phyloP scores from a whole-genome alignment of 1,284 basidiomycete species.

The Ceratobasidium theobromae region DNA sequence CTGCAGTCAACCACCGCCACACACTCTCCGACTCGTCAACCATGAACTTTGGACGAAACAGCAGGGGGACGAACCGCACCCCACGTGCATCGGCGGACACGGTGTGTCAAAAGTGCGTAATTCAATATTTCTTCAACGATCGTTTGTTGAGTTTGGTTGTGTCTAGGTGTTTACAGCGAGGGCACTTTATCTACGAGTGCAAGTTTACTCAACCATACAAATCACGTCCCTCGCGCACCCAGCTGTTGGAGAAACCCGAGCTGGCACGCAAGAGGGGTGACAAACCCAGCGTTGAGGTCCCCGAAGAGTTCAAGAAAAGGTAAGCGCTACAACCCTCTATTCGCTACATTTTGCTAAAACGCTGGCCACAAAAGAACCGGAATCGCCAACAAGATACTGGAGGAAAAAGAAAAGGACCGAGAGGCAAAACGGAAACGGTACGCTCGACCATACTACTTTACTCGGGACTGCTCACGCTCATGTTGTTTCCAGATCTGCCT shows the following conservation, averaged over 20 bases:
- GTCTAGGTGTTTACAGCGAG: slow-evolving; percentile 44
- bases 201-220: slow-evolving; percentile 71
- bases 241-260: slow-evolving; percentile 70
- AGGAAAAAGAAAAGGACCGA: slow-evolving; percentile 70
- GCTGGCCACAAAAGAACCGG: slow-evolving; percentile 54
- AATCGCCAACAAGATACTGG: slow-evolving; percentile 70
- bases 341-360: not conserved
- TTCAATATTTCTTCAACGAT: not conserved
- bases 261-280: slow-evolving; percentile 63
- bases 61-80: slow-evolving; percentile 47
- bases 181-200: slow-evolving; percentile 79
- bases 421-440: slow-evolving; percentile 46
- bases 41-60: slow-evolving; percentile 31
- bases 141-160: not conserved
- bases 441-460: not conserved
- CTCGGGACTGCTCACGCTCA: not conserved
- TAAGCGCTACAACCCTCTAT: slow-evolving; percentile 44
- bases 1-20: not conserved
- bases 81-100: slow-evolving; percentile 64
- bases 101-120: slow-evolving; percentile 75
- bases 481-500: slow-evolving; percentile 31
- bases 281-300: slow-evolving; percentile 70
- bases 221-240: slow-evolving; percentile 72
- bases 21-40: not conserved
- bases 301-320: slow-evolving; percentile 79